Percentiles rank a stretch among this genome's conserved stretches.
phyloP scores from a whole-genome alignment of 208 protist genomes.

The Crithidia fasciculata region DNA sequence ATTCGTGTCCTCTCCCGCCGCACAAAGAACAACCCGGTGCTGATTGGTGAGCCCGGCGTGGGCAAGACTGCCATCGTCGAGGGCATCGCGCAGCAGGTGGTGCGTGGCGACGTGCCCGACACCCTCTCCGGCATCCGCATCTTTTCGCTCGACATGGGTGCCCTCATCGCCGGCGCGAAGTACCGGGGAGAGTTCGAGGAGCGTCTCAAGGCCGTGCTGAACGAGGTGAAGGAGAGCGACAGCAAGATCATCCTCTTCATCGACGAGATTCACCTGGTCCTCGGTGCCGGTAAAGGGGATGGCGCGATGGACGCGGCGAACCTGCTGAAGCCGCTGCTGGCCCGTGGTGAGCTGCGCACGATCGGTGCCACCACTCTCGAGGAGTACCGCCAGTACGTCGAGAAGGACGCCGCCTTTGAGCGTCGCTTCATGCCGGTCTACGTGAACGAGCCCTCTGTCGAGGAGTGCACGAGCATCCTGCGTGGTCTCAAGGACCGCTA shows the following conservation, averaged over 20 bases:
- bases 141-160: constrained; percentile 98
- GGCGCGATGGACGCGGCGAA: constrained; percentile 99
- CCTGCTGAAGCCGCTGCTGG: constrained; percentile 98
- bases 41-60: constrained; percentile 97
- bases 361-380: constrained; percentile 98
- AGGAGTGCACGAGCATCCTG: constrained; percentile 98
- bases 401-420: constrained; percentile 99
- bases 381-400: constrained; percentile 98
- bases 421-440: constrained; percentile 98
- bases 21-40: constrained; percentile 99
- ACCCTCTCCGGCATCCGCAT: constrained; percentile 86
- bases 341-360: constrained; percentile 95
- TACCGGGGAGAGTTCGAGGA: constrained; percentile 99
- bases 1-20: constrained; percentile 97
- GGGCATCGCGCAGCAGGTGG: constrained; percentile 93
- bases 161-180: constrained; percentile 98
- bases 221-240: constrained; percentile 96
- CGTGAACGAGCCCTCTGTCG: constrained; percentile 96
- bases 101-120: constrained; percentile 93
- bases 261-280: constrained; percentile 99
- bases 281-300: constrained; percentile 96
- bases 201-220: constrained; percentile 98
- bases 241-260: constrained; percentile 99
- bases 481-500: constrained; percentile 95
- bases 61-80: constrained; percentile 95